Evolutionary conservation across 2,329 filamentous ascomycete genomes (phyloP).

Genomic region (Aureobasidium namibiae): DNA sequence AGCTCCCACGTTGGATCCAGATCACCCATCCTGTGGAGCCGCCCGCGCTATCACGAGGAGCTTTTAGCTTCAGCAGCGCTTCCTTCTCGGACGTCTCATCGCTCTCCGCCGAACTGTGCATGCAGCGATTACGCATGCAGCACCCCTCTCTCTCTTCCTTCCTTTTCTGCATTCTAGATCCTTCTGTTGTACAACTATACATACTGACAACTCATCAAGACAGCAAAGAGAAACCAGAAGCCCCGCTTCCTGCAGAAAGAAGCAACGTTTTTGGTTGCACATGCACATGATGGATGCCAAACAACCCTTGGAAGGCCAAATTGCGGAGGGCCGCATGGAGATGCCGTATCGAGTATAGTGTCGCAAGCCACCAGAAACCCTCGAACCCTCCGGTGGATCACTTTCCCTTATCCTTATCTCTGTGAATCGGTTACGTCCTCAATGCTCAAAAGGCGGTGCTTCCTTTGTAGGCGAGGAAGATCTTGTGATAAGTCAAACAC

Average conservation of each 20-base stretch:
- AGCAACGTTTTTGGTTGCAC: background rate
- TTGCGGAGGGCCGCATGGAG: background rate
- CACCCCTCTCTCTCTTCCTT: background rate
- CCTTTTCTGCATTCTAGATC: background rate
- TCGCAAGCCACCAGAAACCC: background rate
- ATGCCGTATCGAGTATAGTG: background rate
- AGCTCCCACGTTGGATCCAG: background rate
- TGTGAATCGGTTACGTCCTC: background rate
- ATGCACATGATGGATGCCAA: slow-evolving; percentile 1
- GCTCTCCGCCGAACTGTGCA: background rate
- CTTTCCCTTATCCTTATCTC: background rate
- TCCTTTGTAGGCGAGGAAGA: background rate
- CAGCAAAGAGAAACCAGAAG: background rate
- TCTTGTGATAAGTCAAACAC: background rate
- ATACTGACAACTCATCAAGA: background rate
- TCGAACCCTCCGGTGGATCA: background rate
- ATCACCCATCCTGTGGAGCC: background rate
- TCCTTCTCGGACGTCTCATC: background rate
- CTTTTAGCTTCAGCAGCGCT: slow-evolving; percentile 6
- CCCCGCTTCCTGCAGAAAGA: slow-evolving; percentile 1
- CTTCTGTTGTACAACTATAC: background rate
- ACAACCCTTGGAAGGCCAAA: background rate
- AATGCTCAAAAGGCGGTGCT: background rate
- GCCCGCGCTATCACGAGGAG: slow-evolving; percentile 9
- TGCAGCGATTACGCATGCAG: background rate